These are phyloP conservation scores for Austropuccinia psidii DNA, from an alignment of 1,284 basidiomycete genomes.

Conservation along the genomic window DNA sequence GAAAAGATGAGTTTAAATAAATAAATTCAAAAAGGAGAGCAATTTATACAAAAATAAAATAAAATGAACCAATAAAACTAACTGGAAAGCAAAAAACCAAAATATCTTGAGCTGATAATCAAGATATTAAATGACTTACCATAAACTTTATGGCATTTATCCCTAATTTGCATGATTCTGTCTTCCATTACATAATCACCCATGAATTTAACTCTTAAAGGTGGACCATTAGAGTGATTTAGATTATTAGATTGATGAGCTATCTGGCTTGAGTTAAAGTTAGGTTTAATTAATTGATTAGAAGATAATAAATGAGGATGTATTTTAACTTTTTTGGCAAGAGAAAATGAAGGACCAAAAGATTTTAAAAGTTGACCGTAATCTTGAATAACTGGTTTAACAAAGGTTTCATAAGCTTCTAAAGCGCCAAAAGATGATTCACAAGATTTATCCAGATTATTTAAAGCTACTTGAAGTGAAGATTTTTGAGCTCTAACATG, in stretches of 20 bases:
- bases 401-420: slow-evolving; percentile 32
- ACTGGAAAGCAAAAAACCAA: slow-evolving; percentile 50
- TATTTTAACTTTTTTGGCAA: slow-evolving; percentile 28
- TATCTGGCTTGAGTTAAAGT: background rate
- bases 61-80: slow-evolving; percentile 20
- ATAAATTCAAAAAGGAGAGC: too few relatives aligned
- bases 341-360: slow-evolving; percentile 19
- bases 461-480: slow-evolving; percentile 18
- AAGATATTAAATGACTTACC: slow-evolving; percentile 58
- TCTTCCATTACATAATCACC: slow-evolving; percentile 67
- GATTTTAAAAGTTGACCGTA: slow-evolving; percentile 20
- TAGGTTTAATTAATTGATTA: slow-evolving; percentile 1
- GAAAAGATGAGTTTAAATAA: too few relatives aligned
- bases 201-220: slow-evolving; percentile 58
- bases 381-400: slow-evolving; percentile 23
- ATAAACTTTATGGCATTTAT: slow-evolving; percentile 63
- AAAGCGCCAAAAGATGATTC: slow-evolving; percentile 27
- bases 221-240: too few relatives aligned
- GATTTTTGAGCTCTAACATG: slow-evolving; percentile 34
- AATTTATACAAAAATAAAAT: too few relatives aligned
- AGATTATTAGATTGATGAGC: background rate
- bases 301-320: slow-evolving; percentile 25
- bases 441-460: slow-evolving; percentile 34
- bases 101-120: slow-evolving; percentile 51
- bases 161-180: slow-evolving; percentile 69